phyloP scores from a whole-genome alignment of 805 yeast genomes.

The Spencermartinsiella europaea region DNA sequence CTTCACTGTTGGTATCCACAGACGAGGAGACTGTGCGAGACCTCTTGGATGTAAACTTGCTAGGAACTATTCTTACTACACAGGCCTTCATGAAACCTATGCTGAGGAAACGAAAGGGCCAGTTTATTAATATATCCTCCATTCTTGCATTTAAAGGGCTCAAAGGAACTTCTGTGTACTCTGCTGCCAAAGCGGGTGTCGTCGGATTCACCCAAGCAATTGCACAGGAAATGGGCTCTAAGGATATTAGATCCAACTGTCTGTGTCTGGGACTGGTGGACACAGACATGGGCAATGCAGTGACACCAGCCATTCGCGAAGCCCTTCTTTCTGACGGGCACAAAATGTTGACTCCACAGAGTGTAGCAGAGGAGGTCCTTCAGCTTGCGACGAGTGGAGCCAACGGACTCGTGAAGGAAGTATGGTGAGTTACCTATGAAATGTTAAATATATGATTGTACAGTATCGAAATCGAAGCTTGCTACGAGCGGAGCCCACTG shows the following conservation, averaged over 20 bases:
- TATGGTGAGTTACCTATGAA: too few relatives aligned
- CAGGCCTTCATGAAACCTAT: conserved; percentile 48
- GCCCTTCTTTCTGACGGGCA: conserved; percentile 7
- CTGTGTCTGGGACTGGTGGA: conserved; percentile 63
- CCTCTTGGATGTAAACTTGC: conserved; percentile 51
- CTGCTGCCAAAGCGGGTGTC: conserved; percentile 68
- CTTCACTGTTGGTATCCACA: conserved; percentile 44
- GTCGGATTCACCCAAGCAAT: conserved; percentile 55
- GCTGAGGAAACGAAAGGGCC: conserved; percentile 36
- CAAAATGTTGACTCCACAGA: neutral
- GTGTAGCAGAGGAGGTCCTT: neutral
- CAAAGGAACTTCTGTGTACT: conserved; percentile 58
- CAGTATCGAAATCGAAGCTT: too few relatives aligned
- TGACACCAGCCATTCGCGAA: conserved; percentile 6
- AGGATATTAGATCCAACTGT: conserved; percentile 55
- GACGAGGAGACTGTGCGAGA: conserved; percentile 37
- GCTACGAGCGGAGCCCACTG: too few relatives aligned
- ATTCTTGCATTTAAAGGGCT: conserved; percentile 45
- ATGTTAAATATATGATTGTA: too few relatives aligned
- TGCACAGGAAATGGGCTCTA: conserved; percentile 53
- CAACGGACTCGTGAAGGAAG: neutral
- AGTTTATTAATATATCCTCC: conserved; percentile 63
- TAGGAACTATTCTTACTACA: conserved; percentile 56
- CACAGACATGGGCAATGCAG: conserved; percentile 50
- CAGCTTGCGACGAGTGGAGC: neutral